These are phyloP conservation scores for Obelidium mucronatum DNA, from an alignment of 192 early-diverging fungal species.

Conservation along the genomic window DNA sequence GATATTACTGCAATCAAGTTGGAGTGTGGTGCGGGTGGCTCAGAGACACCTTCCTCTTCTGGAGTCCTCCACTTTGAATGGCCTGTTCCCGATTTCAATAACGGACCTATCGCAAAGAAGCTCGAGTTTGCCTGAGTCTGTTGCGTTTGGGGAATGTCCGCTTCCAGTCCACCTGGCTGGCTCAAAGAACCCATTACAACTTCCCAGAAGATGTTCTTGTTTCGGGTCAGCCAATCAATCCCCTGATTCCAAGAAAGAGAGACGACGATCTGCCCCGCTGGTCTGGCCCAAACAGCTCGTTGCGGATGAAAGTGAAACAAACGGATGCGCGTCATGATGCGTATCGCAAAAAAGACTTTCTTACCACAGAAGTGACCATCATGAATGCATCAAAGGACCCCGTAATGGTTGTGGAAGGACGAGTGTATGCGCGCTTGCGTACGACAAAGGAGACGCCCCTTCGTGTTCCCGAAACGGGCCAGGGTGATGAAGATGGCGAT, in stretches of 20 bases:
- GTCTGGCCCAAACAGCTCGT: not conserved
- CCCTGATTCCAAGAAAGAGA: not conserved
- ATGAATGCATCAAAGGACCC: conserved; percentile 10
- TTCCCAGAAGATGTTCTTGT: not conserved
- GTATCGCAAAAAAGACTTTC: conserved; percentile 1
- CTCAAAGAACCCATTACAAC: conserved; percentile 8
- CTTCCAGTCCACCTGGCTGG: not conserved
- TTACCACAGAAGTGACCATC: not conserved
- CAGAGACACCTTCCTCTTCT: not conserved
- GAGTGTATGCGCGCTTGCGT: conserved; percentile 10
- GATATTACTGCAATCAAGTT: not conserved
- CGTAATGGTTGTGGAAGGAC: not conserved
- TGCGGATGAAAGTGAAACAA: conserved; percentile 4
- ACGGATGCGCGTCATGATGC: not conserved
- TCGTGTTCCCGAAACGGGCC: not conserved
- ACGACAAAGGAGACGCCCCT: not conserved
- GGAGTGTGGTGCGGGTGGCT: conserved; percentile 8
- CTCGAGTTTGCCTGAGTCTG: conserved; percentile 8
- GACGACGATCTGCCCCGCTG: conserved; percentile 11
- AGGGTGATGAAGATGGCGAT: not conserved
- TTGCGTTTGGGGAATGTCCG: conserved; percentile 20
- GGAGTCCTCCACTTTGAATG: conserved; percentile 19
- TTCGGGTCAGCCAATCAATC: not conserved
- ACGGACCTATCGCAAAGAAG: conserved; percentile 16
- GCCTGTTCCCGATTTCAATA: conserved; percentile 9